These are phyloP conservation scores for Diaporthe aspalathi DNA, from an alignment of 2,329 filamentous ascomycete species.

Conservation along the genomic window DNA sequence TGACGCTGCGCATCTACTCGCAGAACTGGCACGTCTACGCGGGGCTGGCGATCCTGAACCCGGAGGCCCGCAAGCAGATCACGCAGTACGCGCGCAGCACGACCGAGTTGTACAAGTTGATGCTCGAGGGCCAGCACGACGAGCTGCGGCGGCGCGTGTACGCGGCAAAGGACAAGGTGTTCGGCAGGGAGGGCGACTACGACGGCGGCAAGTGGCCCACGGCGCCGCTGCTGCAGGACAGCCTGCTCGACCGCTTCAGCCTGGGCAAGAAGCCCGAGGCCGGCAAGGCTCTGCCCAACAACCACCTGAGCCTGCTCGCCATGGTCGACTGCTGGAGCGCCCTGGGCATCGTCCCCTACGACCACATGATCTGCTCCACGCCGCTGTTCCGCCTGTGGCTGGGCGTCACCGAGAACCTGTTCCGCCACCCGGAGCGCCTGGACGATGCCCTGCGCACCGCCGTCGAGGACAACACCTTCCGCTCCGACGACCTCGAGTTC, in stretches of 20 bases:
- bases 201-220: slow-evolving; percentile 62
- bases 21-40: slow-evolving; percentile 99
- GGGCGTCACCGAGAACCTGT: slow-evolving; percentile 96
- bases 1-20: slow-evolving; percentile 95
- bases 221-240: slow-evolving; percentile 80
- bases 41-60: slow-evolving; percentile 95
- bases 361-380: slow-evolving; percentile 99
- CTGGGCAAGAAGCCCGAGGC: slow-evolving; percentile 70
- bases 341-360: slow-evolving; percentile 92
- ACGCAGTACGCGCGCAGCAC: slow-evolving; percentile 92
- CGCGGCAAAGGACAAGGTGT: slow-evolving; percentile 74
- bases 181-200: slow-evolving; percentile 74
- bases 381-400: slow-evolving; percentile 97
- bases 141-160: slow-evolving; percentile 81
- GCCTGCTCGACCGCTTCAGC: slow-evolving; percentile 89
- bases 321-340: slow-evolving; percentile 99
- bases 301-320: slow-evolving; percentile 90
- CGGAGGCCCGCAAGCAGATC: slow-evolving; percentile 91
- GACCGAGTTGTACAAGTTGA: slow-evolving; percentile 95
- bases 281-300: slow-evolving; percentile 76
- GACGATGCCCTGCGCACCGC: slow-evolving; percentile 88
- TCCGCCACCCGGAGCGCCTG: slow-evolving; percentile 82
- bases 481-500: slow-evolving; percentile 96
- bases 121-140: slow-evolving; percentile 85
- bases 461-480: slow-evolving; percentile 89